Evolutionary conservation across 352 stramenopile species (phyloP), one percentile per base, ranked within the genome.

Genomic region (Phytophthora uliginosa): DNA sequence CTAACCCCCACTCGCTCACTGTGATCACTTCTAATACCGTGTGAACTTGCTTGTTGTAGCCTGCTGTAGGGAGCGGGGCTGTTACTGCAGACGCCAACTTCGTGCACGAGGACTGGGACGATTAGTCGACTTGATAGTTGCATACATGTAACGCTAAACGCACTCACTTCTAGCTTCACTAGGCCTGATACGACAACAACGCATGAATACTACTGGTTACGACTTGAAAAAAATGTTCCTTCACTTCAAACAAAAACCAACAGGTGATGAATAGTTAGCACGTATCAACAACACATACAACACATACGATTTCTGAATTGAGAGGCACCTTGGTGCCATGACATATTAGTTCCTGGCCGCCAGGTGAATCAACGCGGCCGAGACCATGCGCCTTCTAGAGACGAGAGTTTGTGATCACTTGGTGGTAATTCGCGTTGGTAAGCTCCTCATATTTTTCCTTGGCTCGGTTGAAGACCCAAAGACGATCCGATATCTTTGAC

Each of bases 81-180:
- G 84, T 95, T 58, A 66, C 81, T 1, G 81, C 84, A 1, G 87
- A 95, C 59, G 45, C 85, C 10, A 92, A 92, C 74, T 95, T 92
- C 45, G 85, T 75, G 15, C 75, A 83, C 0, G 87, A 92, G 0
- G 84, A 92, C 66, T 93, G 85, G 85, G 88, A 93, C 72, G 75
- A 89, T 54, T 53, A 53, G 20, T 31, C 47, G n/a, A 31, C 20
- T 26, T 28, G 45, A 52, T 52, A 52, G 45, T 52, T 52, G 45
- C 45, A 24, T 31, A 28, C 20, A 22, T 50, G 42, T 50, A 50
- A 22, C 18, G 42, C 42, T 45, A 13, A 0, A 45, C 13, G 13
- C 38, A 3, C 4, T 50, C 40, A 22, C 42, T 24, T 50, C 42
- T 24, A 53, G 47, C n/a, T 28, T 53, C 20, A 53, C 47, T 20